Percentiles rank a stretch among this genome's conserved stretches.
These are phyloP conservation scores for Hygrophoropsis aurantiaca DNA, from an alignment of 768 basidiomycete genomes.

Conservation along the genomic window DNA sequence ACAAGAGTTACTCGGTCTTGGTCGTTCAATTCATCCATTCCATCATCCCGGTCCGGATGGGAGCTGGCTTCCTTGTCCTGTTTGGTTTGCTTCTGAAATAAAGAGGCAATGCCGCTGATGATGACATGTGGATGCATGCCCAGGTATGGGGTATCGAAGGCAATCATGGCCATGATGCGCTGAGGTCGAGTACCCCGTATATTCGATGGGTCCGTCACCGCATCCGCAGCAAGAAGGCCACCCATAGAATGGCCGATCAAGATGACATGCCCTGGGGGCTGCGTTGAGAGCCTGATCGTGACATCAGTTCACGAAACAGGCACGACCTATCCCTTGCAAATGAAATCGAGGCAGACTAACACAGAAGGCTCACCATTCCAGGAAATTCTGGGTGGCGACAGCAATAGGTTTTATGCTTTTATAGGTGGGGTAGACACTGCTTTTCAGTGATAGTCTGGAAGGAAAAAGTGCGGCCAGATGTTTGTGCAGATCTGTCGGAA, in stretches of 20 bases:
- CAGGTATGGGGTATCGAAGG: constrained; percentile 59
- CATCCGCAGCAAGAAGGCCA: constrained; percentile 57
- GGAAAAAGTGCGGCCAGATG: constrained; percentile 37
- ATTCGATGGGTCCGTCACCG: constrained; percentile 45
- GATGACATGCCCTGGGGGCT: constrained; percentile 56
- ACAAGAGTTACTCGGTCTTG: constrained; percentile 43
- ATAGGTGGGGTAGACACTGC: constrained; percentile 59
- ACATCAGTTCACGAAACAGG: constrained; percentile 1
- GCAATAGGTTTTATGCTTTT: constrained; percentile 56
- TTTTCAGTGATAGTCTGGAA: constrained; percentile 34
- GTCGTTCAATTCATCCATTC: constrained; percentile 39
- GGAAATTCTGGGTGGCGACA: constrained; percentile 49
- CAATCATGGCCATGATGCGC: constrained; percentile 53
- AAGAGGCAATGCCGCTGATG: constrained; percentile 52
- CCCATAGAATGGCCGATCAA: constrained; percentile 63
- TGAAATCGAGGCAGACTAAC: no score
- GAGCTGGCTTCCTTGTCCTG: constrained; percentile 16
- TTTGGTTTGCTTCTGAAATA: constrained; percentile 37
- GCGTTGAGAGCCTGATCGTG: constrained; percentile 47
- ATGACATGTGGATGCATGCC: constrained; percentile 67
- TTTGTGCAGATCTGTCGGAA: constrained; percentile 54
- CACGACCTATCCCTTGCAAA: not conserved
- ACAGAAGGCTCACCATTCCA: constrained; percentile 45
- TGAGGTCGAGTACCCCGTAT: constrained; percentile 33
- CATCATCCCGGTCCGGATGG: constrained; percentile 1